Base-by-base conservation (phyloP, 768 basidiomycete species). In the Coprinopsis strossmayeri region DNA sequence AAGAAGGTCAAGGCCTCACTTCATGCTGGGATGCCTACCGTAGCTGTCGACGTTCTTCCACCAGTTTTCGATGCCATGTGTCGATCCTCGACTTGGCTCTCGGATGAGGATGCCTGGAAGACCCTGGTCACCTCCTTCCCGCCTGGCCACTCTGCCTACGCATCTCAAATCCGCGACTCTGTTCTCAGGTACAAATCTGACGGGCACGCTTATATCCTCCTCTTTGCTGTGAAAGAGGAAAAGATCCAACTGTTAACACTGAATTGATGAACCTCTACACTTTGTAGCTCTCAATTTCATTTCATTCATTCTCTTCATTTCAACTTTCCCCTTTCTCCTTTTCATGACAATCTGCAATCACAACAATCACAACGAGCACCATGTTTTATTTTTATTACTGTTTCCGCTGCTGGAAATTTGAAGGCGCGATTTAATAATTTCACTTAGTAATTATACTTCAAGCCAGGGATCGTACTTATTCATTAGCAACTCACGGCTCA, bases 61-160 rank as follows among this genome's bases (percentile, higher is more conserved):
- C 50, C 66, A 5, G 72, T 79, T 1, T 89, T 89, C 53, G 84
- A 88, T 40, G 57, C 69, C 1, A 76, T 91, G 70, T 70, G 72
- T 24, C 74, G 69, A 57, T 78, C 62, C 28, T 59, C 78, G 2
- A 61, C 66, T 13, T 91, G 89, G 89, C 64, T 89, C 21, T 73
- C 73, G 3, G 86, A 88, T 51, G 89, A 91, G 37, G 86, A 90
- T 32, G 69, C 71, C 0, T 88, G 89, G 86, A 84, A 81, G 62
- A 51, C 68, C 1, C 70, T 89, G 32, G 59, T 72, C 5, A 67
- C 71, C 0, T 61, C 64, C 7, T 84, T 88, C 61, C 79, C 82
- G 0, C 64, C 73, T 23, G 71, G 77, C 38, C 75, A 78, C 45
- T 68, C 75, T 5, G 72, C 74, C 2, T 89, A 89, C 59, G 85